Evolutionary conservation across 129 eudicot species (phyloP).

Genomic region (Centrapalus pauciflorus): DNA sequence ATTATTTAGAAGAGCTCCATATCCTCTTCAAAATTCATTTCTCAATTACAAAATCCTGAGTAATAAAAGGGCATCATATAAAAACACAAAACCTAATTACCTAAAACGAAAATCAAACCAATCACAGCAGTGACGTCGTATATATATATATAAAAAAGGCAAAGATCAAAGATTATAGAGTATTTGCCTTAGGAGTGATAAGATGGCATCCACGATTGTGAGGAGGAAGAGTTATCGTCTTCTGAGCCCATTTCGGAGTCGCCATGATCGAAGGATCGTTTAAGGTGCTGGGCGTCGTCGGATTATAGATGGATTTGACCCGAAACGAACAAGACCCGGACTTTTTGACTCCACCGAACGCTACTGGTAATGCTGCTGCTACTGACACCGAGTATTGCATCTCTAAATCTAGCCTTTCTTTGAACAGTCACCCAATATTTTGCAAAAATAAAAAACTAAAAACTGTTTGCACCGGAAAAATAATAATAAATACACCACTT

Average conservation of each 20-base stretch:
- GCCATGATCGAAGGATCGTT: conserved; percentile 16
- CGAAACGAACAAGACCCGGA: background rate
- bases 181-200: conserved; percentile 66
- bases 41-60: no score
- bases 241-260: conserved; percentile 70
- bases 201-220: conserved; percentile 67
- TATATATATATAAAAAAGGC: background rate
- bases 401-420: no score
- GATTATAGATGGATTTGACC: conserved; percentile 21
- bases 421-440: no score
- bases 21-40: no score
- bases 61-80: no score
- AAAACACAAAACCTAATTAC: no score
- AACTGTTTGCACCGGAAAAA: no score
- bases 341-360: conserved; percentile 12
- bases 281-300: conserved; percentile 1
- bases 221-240: conserved; percentile 62
- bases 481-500: no score
- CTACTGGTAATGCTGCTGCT: background rate
- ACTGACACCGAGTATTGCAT: conserved; percentile 4
- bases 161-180: background rate
- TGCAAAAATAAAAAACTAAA: no score
- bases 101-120: no score
- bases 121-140: no score
- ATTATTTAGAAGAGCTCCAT: no score